phyloP scores from a whole-genome alignment of 345 rosid species.

The Rhodomyrtus tomentosa region DNA sequence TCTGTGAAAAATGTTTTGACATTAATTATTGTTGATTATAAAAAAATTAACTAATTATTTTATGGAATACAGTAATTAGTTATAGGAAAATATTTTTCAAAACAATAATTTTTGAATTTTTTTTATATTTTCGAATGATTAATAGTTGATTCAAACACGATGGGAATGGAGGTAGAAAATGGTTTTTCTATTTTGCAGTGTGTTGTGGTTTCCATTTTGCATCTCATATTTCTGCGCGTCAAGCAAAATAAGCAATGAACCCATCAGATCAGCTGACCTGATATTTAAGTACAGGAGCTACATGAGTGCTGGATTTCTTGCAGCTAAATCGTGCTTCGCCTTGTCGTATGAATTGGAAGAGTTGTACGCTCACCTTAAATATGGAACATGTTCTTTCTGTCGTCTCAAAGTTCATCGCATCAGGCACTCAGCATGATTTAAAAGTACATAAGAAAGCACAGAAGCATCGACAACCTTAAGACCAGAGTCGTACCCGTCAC shows the following conservation, averaged over 20 bases:
- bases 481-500: neutral
- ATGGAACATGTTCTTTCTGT: neutral
- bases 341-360: neutral
- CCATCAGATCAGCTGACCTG: neutral
- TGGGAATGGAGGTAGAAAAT: neutral
- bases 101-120: neutral
- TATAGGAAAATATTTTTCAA: too few relatives aligned
- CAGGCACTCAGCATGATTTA: neutral
- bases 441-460: neutral
- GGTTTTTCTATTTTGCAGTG: neutral
- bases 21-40: too few relatives aligned
- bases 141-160: neutral
- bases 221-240: neutral
- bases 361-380: neutral
- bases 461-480: neutral
- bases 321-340: neutral
- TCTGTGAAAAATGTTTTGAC: too few relatives aligned
- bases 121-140: neutral
- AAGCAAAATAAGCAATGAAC: neutral
- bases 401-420: neutral
- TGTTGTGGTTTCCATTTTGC: neutral
- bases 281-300: too few relatives aligned
- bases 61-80: too few relatives aligned
- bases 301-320: too few relatives aligned
- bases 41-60: too few relatives aligned